Base-by-base conservation (phyloP, 2,329 filamentous ascomycete species). In the Penicillium hordei region DNA sequence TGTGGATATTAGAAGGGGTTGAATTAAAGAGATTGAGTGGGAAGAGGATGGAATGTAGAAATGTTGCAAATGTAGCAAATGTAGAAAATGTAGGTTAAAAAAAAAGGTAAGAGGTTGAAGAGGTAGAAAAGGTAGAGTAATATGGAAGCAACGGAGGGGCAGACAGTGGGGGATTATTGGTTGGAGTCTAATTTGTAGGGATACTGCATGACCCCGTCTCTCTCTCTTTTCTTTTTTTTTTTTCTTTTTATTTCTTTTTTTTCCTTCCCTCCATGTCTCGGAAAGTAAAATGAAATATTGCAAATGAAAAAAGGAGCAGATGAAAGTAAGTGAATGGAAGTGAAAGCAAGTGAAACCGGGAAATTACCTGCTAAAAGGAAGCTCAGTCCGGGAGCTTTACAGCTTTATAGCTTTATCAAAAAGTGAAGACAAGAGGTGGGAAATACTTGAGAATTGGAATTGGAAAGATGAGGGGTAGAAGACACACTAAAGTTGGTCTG, bases 21-120 rank as follows among this genome's bases (percentile, higher is more conserved):
- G 76, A 39, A 49, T 48, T 45, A 50, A 36, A 53, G 45, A 39
- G 27, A 40, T 23, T 42, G 34, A 50, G 12, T 13, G 29, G n/a
- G 21, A 15, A 5, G 7, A 23, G 8, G 36, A 13, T 23, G 8
- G n/a, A 29, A 23, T 23, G 42, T 27, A 31, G 13, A 34, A 48
- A 23, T 17, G 19, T 10, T 25, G 31, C 2, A 9, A 48, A 12
- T n/a, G 21, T 27, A 15, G 27, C n/a, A n/a, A n/a, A n/a, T n/a
- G n/a, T n/a, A n/a, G n/a, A n/a, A n/a, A n/a, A n/a, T n/a, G n/a
- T n/a, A n/a, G n/a, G n/a, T n/a, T n/a, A 12, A 15, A 25, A 15
- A 43, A n/a, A 43, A 17, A 17, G 33, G 33, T 34, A 17, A 34
- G 12, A 21, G 38, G 50, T 31, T 44, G 56, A 52, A 42, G 27